These are phyloP conservation scores for Phytophthora ramorum DNA, from an alignment of 352 stramenopile genomes.

Conservation along the genomic window DNA sequence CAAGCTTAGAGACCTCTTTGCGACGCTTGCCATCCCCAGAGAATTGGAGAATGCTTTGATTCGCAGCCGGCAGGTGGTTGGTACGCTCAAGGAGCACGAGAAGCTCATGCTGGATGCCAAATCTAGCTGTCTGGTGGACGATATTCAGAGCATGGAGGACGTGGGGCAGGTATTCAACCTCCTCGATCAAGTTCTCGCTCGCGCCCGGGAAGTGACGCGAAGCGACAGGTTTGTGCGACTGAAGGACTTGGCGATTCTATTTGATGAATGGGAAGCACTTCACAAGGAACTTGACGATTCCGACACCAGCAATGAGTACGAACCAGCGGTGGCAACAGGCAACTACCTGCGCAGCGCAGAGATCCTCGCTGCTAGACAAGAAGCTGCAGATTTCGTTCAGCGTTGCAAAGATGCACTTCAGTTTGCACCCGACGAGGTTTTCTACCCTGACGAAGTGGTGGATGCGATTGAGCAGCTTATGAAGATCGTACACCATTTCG, in stretches of 20 bases:
- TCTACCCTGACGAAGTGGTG: conserved; percentile 28
- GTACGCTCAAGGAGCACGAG: conserved; percentile 29
- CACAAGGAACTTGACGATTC: conserved; percentile 16
- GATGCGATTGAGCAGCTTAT: conserved; percentile 46
- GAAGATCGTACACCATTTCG: conserved; percentile 51
- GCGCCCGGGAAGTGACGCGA: conserved; percentile 28
- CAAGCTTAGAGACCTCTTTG: conserved; percentile 17
- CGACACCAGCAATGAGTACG: background rate
- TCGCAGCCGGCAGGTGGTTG: conserved; percentile 20
- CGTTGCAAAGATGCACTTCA: conserved; percentile 31
- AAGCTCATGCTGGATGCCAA: conserved; percentile 25
- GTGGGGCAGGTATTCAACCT: conserved; percentile 17
- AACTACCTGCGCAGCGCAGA: conserved; percentile 31
- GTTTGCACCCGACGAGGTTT: conserved; percentile 10
- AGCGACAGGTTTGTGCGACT: conserved; percentile 24
- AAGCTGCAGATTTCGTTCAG: conserved; percentile 28
- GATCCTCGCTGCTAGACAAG: conserved; percentile 31
- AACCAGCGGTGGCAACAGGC: background rate
- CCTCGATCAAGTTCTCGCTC: conserved; percentile 30
- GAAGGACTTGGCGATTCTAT: conserved; percentile 22
- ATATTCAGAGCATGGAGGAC: conserved; percentile 30
- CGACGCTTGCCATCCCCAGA: conserved; percentile 21
- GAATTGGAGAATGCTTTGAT: conserved; percentile 20
- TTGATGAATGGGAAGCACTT: conserved; percentile 35
- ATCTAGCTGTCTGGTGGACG: conserved; percentile 25